Evolutionary conservation across 1,284 basidiomycete genomes (phyloP), one percentile per base, ranked within the genome.

Genomic region (Mycena citricolor): DNA sequence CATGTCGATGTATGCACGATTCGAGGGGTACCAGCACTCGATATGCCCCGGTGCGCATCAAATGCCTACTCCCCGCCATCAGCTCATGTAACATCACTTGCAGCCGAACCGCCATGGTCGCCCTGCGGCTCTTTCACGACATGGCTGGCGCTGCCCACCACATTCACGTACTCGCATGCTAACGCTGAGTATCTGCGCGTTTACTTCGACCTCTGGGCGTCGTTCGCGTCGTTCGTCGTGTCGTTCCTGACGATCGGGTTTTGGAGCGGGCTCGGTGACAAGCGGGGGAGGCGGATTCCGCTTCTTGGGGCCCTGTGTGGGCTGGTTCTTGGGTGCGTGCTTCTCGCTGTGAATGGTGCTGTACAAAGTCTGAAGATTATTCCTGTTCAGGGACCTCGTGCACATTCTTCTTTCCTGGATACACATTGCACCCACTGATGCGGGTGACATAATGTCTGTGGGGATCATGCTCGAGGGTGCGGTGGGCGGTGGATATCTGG

Each of bases 1-100:
- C 30, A 47, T 42, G 13, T 47, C 40, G 14, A 47, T 47, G 40
- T 42, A 38, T 20, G 23, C 45, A 23, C 45, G 40, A 4, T 47
- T 20, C 12, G 30, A 42, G 10, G 30, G 29, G 26, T 42, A 47
- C 17, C 45, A 47, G 31, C 21, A 16, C 24, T 30, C 35, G 5
- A 42, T 33, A 21, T 47, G 45, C 23, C 40, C 40, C 19, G 30
- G 35, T 42, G 17, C 23, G 24, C n/a, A n/a, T n/a, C n/a, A n/a
- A n/a, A n/a, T n/a, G n/a, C n/a, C 19, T 2, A 8, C 26, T 33
- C 8, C 22, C n/a, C 26, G 10, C n/a, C 23, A 14, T 17, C 2
- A 23, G 10, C 12, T 17, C n/a, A n/a, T 31, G 20, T 42, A 17
- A 22, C 7, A 26, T 20, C 22, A 5, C 14, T 13, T 23, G 20